Conservation (phyloP, 345 rosid genomes). For the Moringa oleifera region DNA sequence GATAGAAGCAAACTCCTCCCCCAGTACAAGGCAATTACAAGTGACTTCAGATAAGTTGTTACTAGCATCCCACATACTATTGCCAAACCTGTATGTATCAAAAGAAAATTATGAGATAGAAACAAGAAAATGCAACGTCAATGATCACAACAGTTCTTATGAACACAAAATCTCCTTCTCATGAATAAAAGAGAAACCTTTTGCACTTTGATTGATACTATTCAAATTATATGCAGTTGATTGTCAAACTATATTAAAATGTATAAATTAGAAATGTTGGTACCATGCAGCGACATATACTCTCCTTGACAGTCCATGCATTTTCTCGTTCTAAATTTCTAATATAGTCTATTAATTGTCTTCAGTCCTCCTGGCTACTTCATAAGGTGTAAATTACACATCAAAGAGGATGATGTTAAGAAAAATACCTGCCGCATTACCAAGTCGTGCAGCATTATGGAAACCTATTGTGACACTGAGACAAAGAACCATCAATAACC, state of each 20-base stretch:
- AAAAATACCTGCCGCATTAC: constrained; percentile 45
- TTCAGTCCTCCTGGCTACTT: no score
- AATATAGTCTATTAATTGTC: no score
- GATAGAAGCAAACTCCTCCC: constrained; percentile 34
- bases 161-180: neutral
- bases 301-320: no score
- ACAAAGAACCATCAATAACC: constrained; percentile 56
- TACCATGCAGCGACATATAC: no score
- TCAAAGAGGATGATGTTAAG: neutral
- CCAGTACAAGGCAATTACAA: constrained; percentile 51
- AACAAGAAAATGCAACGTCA: neutral
- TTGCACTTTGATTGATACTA: neutral
- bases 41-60: constrained; percentile 61
- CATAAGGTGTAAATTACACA: neutral
- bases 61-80: constrained; percentile 49
- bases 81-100: constrained; percentile 39
- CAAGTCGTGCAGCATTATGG: constrained; percentile 30
- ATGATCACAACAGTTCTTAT: neutral
- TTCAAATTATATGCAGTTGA: neutral
- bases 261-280: neutral
- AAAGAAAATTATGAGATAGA: constrained; percentile 1
- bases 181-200: neutral
- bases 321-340: no score
- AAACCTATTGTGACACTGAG: constrained; percentile 42
- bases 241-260: neutral